Conservation (phyloP, 345 rosid genomes). For the Pistacia atlantica region DNA sequence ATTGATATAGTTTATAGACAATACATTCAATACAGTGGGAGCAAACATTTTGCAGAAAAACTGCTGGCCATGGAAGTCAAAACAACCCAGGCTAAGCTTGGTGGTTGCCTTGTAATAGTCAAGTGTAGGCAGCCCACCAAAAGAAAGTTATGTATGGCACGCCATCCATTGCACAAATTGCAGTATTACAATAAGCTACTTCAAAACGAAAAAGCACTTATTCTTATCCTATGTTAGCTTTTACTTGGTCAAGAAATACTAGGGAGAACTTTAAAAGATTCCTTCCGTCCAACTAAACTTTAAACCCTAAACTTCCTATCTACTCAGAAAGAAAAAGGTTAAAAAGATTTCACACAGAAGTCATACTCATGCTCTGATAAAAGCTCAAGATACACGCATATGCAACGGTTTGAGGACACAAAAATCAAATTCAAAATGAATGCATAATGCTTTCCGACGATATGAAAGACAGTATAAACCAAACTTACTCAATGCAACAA, state of each 20-base stretch:
- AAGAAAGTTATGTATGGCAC: not conserved
- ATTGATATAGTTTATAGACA: too few relatives aligned
- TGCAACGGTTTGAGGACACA: not conserved
- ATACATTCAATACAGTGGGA: not conserved
- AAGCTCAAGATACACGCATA: not conserved
- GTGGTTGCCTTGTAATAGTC: constrained; percentile 9
- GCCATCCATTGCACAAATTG: not conserved
- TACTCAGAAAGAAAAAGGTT: not conserved
- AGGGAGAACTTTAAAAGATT: too few relatives aligned
- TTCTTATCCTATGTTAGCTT: not conserved
- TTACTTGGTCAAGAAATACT: not conserved
- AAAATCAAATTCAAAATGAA: not conserved
- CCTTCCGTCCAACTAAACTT: not conserved
- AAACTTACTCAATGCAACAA: not conserved
- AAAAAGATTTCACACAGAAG: not conserved
- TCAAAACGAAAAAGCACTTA: not conserved
- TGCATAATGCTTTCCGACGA: too few relatives aligned
- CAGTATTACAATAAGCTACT: not conserved
- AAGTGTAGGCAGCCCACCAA: constrained; percentile 11
- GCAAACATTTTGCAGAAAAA: not conserved
- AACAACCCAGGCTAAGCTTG: constrained; percentile 1
- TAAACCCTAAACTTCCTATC: not conserved
- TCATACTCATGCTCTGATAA: not conserved
- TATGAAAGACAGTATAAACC: not conserved
- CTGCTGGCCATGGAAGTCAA: constrained; percentile 3